Conservation (phyloP, 345 rosid species). For the Carallia brachiata region DNA sequence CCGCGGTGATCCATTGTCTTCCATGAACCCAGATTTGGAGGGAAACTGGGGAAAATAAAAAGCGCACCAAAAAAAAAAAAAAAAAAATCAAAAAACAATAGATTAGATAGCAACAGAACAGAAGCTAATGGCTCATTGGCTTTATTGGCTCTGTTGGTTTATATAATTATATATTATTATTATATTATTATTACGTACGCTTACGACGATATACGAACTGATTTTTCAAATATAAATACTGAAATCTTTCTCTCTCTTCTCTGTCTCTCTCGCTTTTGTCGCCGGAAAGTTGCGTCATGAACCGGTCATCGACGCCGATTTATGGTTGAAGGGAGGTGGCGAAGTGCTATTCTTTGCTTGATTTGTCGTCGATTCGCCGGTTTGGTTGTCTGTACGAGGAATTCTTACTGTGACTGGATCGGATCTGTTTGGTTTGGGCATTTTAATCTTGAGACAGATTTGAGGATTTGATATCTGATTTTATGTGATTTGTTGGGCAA, state of each 20-base stretch:
- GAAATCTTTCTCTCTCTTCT: slow-evolving; percentile 6
- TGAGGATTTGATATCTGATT: slow-evolving; percentile 18
- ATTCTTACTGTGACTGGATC: slow-evolving; percentile 14
- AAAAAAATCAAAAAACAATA: background rate
- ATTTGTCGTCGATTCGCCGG: background rate
- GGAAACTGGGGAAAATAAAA: slow-evolving; percentile 20
- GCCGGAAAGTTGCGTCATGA: slow-evolving; percentile 48
- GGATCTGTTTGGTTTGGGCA: slow-evolving; percentile 49
- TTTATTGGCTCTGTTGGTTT: slow-evolving; percentile 4
- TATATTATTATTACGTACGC: background rate
- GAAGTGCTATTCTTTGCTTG: slow-evolving; percentile 10
- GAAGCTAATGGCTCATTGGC: slow-evolving; percentile 5
- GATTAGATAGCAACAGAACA: background rate
- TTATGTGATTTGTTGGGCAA: slow-evolving; percentile 11
- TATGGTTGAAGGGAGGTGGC: background rate
- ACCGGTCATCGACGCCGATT: slow-evolving; percentile 15
- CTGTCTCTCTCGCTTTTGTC: slow-evolving; percentile 15
- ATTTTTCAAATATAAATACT: background rate
- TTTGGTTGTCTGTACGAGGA: slow-evolving; percentile 6
- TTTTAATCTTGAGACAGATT: slow-evolving; percentile 30
- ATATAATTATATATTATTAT: background rate
- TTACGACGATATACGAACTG: no score
- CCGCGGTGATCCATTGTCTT: background rate
- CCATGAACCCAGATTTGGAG: slow-evolving; percentile 34
- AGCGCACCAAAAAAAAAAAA: no score